Evolutionary conservation across 352 stramenopile species (phyloP), one percentile per base, ranked within the genome.

Genomic region (Blastocystis sp.): DNA sequence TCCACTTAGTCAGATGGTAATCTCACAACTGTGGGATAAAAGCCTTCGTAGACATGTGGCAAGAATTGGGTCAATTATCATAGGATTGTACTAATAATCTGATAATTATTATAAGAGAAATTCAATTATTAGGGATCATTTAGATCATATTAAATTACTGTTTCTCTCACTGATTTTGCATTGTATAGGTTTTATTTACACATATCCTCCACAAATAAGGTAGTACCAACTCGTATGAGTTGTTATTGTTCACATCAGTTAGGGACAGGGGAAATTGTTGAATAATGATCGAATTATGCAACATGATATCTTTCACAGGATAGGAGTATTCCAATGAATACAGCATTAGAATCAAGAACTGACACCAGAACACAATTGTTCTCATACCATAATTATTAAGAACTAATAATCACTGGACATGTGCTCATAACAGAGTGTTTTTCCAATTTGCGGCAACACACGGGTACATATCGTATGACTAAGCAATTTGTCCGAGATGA

Each of bases 401-500:
- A 11, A 48, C 17, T 35, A 42, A 4, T n/a, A 19, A 75, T 11
- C 2, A 53, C 62, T 75, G 11, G 22, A 40, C 7, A 9, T 57
- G 35, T 9, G 66, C 37, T 33, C 66, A 78, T 54, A 40, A 40
- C 19, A 44, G 37, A 27, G 15, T 78, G 30, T 56, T 53, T 57
- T 24, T 78, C 3, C 66, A 1, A 56, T 19, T 56, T 15, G 1
- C 66, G 54, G 37, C 11, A n/a, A 30, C 27, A 7, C 57, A n/a
- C n/a, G n/a, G n/a, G 42, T 75, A 9, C 30, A 75, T 24, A 35
- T n/a, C n/a, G 37, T 30, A 81, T 81, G 70, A 64, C 70, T 19
- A 42, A 22, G 33, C 17, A 48, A 15, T 81, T 51, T 62, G 70
- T 81, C 4, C 24, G 33, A 81, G 70, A 81, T 60, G 70, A 81